Evolutionary conservation across 73 alveolate species (phyloP).

Genomic region (Uronychia setigera): DNA sequence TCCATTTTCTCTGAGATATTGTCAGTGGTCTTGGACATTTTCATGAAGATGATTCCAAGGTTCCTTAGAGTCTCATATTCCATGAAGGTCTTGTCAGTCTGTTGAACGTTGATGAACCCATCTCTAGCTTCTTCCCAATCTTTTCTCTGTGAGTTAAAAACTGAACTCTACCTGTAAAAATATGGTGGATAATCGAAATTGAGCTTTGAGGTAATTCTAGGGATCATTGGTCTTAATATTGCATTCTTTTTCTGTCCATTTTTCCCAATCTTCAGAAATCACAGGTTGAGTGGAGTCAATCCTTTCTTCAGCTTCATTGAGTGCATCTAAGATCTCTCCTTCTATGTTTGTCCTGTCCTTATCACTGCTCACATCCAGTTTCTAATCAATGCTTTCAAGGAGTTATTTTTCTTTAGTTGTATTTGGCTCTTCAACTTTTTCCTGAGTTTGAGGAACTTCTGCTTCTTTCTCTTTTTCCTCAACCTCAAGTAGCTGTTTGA

Average conservation of each 20-base stretch:
- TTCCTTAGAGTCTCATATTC: background rate
- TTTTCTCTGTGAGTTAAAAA: background rate
- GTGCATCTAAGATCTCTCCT: background rate
- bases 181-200: background rate
- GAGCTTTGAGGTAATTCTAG: background rate
- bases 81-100: background rate
- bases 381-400: background rate
- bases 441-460: too few relatives aligned
- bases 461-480: too few relatives aligned
- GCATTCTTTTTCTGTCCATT: background rate
- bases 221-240: background rate
- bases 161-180: background rate
- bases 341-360: background rate
- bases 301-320: background rate
- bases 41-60: background rate
- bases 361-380: background rate
- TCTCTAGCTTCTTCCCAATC: background rate
- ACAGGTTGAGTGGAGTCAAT: background rate
- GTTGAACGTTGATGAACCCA: background rate
- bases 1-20: too few relatives aligned
- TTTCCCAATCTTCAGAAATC: background rate
- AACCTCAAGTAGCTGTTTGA: too few relatives aligned
- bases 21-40: background rate
- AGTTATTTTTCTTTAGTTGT: background rate
- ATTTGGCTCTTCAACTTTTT: background rate